Percentiles rank a stretch among this genome's conserved stretches.
Evolutionary conservation across 108 stramenopile genomes (phyloP).

Genomic region (Seminavis robusta): DNA sequence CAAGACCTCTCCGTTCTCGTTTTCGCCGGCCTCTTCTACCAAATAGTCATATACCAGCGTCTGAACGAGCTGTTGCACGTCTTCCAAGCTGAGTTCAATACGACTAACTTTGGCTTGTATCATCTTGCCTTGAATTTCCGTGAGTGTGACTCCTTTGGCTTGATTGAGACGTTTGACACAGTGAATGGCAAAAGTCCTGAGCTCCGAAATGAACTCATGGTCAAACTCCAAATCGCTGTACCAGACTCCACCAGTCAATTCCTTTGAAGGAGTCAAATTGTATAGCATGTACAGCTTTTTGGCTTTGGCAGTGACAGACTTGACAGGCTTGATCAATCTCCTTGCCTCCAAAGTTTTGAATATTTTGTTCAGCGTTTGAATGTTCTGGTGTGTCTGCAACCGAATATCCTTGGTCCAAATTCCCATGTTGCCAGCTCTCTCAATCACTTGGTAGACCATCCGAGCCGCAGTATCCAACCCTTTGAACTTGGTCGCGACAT

Average conservation of each 20-base stretch:
- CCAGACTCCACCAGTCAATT: constrained; percentile 98
- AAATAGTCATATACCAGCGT: constrained; percentile 82
- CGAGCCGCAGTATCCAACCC: constrained; percentile 79
- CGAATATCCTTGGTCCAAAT: constrained; percentile 98
- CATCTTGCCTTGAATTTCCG: constrained; percentile 68
- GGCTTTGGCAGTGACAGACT: constrained; percentile 92
- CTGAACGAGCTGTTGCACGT: constrained; percentile 87
- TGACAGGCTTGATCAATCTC: constrained; percentile 92
- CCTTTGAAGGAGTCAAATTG: constrained; percentile 91
- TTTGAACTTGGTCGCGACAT: constrained; percentile 64
- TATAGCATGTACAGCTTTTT: constrained; percentile 98
- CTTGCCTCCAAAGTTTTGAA: constrained; percentile 91
- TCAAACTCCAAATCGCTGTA: constrained; percentile 96
- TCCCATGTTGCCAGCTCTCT: constrained; percentile 89
- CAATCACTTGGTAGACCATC: constrained; percentile 93
- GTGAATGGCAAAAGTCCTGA: constrained; percentile 78
- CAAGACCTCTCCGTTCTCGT: constrained; percentile 43
- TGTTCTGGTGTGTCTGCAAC: constrained; percentile 83
- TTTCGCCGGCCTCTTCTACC: constrained; percentile 53
- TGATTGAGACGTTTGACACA: constrained; percentile 65
- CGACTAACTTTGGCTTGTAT: constrained; percentile 77
- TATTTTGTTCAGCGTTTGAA: constrained; percentile 89
- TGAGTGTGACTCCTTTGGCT: constrained; percentile 59
- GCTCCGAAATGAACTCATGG: constrained; percentile 93
- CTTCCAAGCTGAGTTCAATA: constrained; percentile 81